phyloP scores from a whole-genome alignment of 2,329 filamentous ascomycete genomes.

The Capronia epimyces region DNA sequence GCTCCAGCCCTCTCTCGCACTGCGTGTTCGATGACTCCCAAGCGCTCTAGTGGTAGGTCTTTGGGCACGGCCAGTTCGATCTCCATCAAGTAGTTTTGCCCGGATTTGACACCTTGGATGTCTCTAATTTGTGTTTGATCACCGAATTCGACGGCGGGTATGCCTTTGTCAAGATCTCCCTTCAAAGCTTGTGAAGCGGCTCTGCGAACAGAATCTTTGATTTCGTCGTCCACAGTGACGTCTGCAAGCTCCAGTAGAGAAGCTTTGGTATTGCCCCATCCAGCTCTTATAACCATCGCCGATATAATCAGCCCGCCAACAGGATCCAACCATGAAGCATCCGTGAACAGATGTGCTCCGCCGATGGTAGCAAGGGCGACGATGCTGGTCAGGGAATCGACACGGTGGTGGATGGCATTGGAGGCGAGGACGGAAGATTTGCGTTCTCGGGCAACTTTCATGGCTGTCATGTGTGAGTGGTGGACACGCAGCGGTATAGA shows the following conservation, averaged over 20 bases:
- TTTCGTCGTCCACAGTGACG: conserved; percentile 76
- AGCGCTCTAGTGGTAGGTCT: conserved; percentile 67
- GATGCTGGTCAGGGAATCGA: conserved; percentile 91
- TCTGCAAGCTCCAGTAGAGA: conserved; percentile 89
- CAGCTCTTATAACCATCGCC: conserved; percentile 85
- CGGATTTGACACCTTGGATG: conserved; percentile 86
- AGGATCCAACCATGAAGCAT: conserved; percentile 88
- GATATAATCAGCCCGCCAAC: conserved; percentile 91
- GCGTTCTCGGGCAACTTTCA: conserved; percentile 90
- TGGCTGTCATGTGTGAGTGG: conserved; percentile 51
- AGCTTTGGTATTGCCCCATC: conserved; percentile 74
- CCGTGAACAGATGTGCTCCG: conserved; percentile 77
- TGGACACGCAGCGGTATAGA: background rate
- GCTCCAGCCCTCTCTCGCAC: conserved; percentile 67
- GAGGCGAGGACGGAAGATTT: conserved; percentile 94
- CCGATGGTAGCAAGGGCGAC: conserved; percentile 86
- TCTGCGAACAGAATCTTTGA: conserved; percentile 65
- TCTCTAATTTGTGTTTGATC: conserved; percentile 65
- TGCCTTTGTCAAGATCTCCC: conserved; percentile 30
- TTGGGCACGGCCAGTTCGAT: conserved; percentile 76
- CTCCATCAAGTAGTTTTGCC: conserved; percentile 92
- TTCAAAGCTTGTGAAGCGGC: conserved; percentile 58
- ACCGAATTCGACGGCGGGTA: conserved; percentile 44
- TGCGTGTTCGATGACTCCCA: conserved; percentile 62
- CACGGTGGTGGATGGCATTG: conserved; percentile 91